A percentile compares a stretch with the other conserved stretches of the same genome.
These are phyloP conservation scores for Pistacia vera DNA, from an alignment of 345 rosid species.

Conservation along the genomic window DNA sequence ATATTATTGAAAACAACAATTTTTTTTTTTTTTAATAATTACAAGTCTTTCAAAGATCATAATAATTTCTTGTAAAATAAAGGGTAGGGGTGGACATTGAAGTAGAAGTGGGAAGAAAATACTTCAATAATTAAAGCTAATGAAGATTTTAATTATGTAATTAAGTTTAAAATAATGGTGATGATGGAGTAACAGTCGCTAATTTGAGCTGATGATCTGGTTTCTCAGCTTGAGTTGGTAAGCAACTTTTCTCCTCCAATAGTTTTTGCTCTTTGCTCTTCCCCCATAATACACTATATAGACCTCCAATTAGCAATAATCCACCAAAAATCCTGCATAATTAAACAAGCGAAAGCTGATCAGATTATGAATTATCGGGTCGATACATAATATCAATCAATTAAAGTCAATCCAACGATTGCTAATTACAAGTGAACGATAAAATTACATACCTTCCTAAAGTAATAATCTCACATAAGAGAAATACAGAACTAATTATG, in stretches of 20 bases:
- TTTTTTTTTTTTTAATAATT: too few species aligned
- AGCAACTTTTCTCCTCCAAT: conserved; percentile 19
- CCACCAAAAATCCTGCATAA: conserved; percentile 71
- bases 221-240: conserved; percentile 27
- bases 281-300: conserved; percentile 86
- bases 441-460: conserved; percentile 64
- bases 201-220: conserved; percentile 41
- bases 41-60: too few species aligned
- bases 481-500: conserved; percentile 56
- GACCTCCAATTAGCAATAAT: conserved; percentile 66
- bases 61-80: too few species aligned
- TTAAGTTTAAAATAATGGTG: not conserved
- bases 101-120: too few species aligned
- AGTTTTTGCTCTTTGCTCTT: conserved; percentile 60
- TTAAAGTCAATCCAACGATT: too few species aligned
- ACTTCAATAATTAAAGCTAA: too few species aligned
- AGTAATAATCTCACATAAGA: conserved; percentile 60
- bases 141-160: too few species aligned
- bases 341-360: not conserved
- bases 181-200: conserved; percentile 17
- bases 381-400: not conserved
- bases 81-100: too few species aligned
- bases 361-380: not conserved
- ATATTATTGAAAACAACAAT: too few species aligned
- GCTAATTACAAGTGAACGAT: too few species aligned